Conservation (phyloP, 2,329 filamentous ascomycete genomes). For the Pestalotiopsis sp. region DNA sequence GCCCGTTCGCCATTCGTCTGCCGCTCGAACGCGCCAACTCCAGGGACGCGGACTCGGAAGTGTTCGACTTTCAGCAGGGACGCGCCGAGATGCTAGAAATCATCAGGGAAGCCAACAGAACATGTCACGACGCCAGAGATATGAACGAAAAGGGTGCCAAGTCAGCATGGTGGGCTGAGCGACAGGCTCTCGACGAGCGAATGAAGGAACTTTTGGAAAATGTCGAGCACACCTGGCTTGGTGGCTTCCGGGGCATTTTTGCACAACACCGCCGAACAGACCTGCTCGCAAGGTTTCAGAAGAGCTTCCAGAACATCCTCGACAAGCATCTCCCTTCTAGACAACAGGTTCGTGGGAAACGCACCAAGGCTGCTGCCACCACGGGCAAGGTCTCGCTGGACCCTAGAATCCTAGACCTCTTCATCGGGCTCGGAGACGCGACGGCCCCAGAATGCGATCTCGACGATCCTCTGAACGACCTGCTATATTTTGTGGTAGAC, state of each 20-base stretch:
- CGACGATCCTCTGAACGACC: constrained; percentile 87
- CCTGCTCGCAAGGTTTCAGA: constrained; percentile 75
- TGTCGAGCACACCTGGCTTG: constrained; percentile 92
- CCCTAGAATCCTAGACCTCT: constrained; percentile 77
- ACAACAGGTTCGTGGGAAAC: constrained; percentile 61
- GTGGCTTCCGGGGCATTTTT: constrained; percentile 94
- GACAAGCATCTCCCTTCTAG: constrained; percentile 87
- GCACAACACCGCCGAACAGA: constrained; percentile 71
- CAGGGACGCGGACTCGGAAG: constrained; percentile 75
- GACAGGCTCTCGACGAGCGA: constrained; percentile 77
- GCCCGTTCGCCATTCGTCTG: constrained; percentile 84
- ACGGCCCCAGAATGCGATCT: constrained; percentile 70
- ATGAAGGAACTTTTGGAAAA: constrained; percentile 79
- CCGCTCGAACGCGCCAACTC: constrained; percentile 83
- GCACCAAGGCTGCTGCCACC: constrained; percentile 43
- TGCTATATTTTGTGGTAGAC: constrained; percentile 95
- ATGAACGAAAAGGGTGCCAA: constrained; percentile 76
- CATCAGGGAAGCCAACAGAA: constrained; percentile 79
- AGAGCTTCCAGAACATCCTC: constrained; percentile 76
- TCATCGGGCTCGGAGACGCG: constrained; percentile 81
- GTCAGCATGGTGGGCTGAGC: constrained; percentile 86
- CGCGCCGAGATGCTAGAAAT: constrained; percentile 81
- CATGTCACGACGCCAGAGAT: constrained; percentile 73
- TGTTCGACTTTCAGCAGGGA: constrained; percentile 83
- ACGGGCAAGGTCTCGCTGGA: constrained; percentile 51